Evolutionary conservation across 75 land plant genomes (phyloP).

Genomic region (Picea sitchensis): DNA sequence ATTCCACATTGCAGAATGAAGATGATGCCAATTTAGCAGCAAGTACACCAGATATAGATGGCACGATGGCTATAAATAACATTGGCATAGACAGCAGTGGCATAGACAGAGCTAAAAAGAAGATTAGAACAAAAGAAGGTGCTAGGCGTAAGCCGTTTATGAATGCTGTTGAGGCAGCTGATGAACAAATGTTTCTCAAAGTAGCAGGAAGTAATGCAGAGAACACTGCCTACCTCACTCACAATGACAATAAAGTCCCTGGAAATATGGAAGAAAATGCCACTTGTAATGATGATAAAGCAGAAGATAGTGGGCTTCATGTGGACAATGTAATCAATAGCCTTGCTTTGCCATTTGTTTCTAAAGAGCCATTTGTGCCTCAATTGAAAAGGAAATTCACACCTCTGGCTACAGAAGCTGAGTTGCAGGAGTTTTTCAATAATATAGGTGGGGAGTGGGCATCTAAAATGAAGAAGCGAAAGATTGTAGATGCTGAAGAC

Average conservation of each 20-base stretch:
- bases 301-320: conserved; percentile 1
- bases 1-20: background rate
- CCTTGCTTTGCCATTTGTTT: background rate
- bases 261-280: background rate
- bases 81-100: conserved; percentile 1
- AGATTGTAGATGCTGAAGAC: conserved; percentile 42
- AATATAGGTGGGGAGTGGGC: conserved; percentile 48
- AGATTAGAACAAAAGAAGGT: conserved; percentile 10
- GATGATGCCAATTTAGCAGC: conserved; percentile 1
- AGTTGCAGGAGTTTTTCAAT: conserved; percentile 32
- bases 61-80: background rate
- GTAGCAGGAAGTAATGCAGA: conserved; percentile 6
- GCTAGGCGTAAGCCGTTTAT: conserved; percentile 4
- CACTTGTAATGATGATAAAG: conserved; percentile 5
- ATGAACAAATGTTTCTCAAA: background rate
- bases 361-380: conserved; percentile 9
- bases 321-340: background rate
- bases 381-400: conserved; percentile 43
- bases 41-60: background rate
- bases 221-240: background rate
- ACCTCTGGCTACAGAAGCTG: conserved; percentile 36
- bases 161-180: background rate
- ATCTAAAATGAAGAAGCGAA: conserved; percentile 47
- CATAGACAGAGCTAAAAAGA: conserved; percentile 4
- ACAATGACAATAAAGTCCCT: background rate